Evolutionary conservation across 352 stramenopile genomes (phyloP), one percentile per base, ranked within the genome.

Genomic region (Phytophthora litchii): DNA sequence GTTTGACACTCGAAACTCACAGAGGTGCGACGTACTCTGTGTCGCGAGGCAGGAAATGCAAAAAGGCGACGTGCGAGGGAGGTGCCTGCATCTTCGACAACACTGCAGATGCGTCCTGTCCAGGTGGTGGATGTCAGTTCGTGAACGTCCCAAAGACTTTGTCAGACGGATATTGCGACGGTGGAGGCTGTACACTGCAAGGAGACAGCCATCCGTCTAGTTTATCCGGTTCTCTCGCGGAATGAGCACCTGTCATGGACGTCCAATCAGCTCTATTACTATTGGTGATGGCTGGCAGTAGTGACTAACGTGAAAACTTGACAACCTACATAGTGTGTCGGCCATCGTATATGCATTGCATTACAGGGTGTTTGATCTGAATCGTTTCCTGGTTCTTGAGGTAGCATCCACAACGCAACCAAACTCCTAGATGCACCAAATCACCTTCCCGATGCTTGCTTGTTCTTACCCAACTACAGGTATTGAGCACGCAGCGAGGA

Each of bases 51-150:
- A 86, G 79, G 20, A 71, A 76, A 21, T 89, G 80, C 59, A 75
- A 77, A 55, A 54, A 68, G 29, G 76, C 76, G 9, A 38, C 53
- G 12, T 89, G 79, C 27, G 69, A 76, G 35, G 79, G 79, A 42
- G 80, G 80, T 14, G 66, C 66, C 20, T 90, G 80, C 51, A 47
- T 71, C 23, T 87, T 90, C n/a, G 73, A 88, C 36, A 53, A 65
- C 34, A 74, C 64, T 9, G 48, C 70, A 3, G 31, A 56, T 2
- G 55, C 55, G 13, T 70, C 61, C 16, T 90, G 80, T 56, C 64
- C 72, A 8, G 80, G 80, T 0, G 80, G 80, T 43, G 66, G 61
- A 9, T 90, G 80, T 47, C 50, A 66, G n/a, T 90, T 87, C 54
- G 21, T 70, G 6, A 83, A 81, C 29, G 70, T 80, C 12, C 47